Percentiles rank a stretch among this genome's conserved stretches.
These are phyloP conservation scores for Ogataea henricii DNA, from an alignment of 805 yeast genomes.

Conservation along the genomic window DNA sequence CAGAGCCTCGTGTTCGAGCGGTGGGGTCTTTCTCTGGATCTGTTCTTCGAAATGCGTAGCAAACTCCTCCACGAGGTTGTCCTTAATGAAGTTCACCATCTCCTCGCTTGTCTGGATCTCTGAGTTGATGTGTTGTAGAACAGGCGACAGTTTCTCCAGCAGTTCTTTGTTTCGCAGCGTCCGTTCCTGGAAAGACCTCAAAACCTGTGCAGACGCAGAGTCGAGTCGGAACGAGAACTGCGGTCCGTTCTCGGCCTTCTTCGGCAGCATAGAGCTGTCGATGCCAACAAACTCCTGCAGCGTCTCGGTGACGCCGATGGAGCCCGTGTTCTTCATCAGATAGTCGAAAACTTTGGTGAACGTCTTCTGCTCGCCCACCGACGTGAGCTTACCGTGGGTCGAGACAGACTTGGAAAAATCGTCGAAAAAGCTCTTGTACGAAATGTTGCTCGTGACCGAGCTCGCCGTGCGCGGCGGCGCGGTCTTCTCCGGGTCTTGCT, in stretches of 20 bases:
- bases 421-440: slow-evolving; percentile 29
- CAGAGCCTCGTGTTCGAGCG: background rate
- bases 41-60: slow-evolving; percentile 5
- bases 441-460: slow-evolving; percentile 20
- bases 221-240: slow-evolving; percentile 8
- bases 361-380: slow-evolving; percentile 36
- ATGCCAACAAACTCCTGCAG: slow-evolving; percentile 26
- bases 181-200: slow-evolving; percentile 15
- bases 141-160: slow-evolving; percentile 20
- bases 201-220: slow-evolving; percentile 4
- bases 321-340: slow-evolving; percentile 25
- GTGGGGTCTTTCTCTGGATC: slow-evolving; percentile 1
- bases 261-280: slow-evolving; percentile 11
- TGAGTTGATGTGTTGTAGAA: slow-evolving; percentile 26
- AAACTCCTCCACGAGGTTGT: slow-evolving; percentile 24
- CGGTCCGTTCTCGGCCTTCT: background rate
- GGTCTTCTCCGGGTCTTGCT: background rate
- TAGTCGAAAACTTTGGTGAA: slow-evolving; percentile 34
- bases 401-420: slow-evolving; percentile 28
- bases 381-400: slow-evolving; percentile 24
- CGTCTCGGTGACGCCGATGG: slow-evolving; percentile 30
- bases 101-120: slow-evolving; percentile 22
- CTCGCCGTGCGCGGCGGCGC: slow-evolving; percentile 3
- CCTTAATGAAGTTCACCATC: slow-evolving; percentile 24
- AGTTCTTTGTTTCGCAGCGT: slow-evolving; percentile 12